phyloP scores from a whole-genome alignment of 208 protist genomes.

The Blastocrithidia nonstop region DNA sequence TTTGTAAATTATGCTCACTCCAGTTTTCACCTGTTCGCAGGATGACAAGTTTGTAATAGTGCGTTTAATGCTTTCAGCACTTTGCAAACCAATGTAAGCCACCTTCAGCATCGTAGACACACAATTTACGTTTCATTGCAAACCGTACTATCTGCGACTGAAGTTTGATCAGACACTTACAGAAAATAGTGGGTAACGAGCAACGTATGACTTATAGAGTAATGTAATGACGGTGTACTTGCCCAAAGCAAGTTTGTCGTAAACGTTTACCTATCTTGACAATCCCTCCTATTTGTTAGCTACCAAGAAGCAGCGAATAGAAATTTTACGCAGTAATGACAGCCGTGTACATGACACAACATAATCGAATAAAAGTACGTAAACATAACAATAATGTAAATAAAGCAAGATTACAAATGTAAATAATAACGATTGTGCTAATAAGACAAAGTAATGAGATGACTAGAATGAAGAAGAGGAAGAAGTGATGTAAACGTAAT shows the following conservation, averaged over 20 bases:
- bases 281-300: constrained; percentile 75
- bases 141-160: constrained; percentile 82
- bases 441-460: background rate
- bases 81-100: constrained; percentile 66
- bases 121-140: constrained; percentile 81
- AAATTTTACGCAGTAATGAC: constrained; percentile 25
- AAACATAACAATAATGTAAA: no score
- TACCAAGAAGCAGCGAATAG: constrained; percentile 54
- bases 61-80: constrained; percentile 41
- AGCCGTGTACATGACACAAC: background rate
- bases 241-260: constrained; percentile 52
- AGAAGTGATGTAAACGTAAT: constrained; percentile 51
- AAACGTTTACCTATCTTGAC: constrained; percentile 69
- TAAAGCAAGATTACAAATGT: constrained; percentile 7
- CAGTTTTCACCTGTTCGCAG: constrained; percentile 66
- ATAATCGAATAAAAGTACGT: no score
- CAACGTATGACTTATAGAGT: constrained; percentile 65
- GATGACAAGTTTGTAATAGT: constrained; percentile 71
- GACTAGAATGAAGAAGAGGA: constrained; percentile 3
- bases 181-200: constrained; percentile 56
- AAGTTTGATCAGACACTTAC: constrained; percentile 61
- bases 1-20: constrained; percentile 83
- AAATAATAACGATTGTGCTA: background rate
- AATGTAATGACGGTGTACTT: constrained; percentile 62
- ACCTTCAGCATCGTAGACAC: constrained; percentile 64